Evolutionary conservation across 345 rosid genomes (phyloP), one percentile per base, ranked within the genome.

Genomic region (Turnera subulata): DNA sequence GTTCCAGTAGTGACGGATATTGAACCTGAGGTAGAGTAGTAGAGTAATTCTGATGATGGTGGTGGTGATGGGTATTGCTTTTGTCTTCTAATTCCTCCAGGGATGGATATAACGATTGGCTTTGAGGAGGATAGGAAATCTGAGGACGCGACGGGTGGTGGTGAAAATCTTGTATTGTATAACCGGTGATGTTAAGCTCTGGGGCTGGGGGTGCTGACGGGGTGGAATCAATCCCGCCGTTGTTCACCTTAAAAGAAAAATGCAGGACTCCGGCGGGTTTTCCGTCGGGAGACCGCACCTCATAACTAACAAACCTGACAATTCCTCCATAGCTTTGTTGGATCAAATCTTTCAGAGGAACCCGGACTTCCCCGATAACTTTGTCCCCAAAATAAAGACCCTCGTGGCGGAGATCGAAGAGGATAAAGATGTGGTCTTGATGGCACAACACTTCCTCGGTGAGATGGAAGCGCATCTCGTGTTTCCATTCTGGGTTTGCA

Each of bases 401-500:
- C 18, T 53, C 56, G 18, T 53, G 56, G 11, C 56, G 42, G 5
- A 53, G 15, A 53, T 53, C 56, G 1, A 53, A 53, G 16, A 29
- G 56, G 2, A 53, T 3, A 35, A 32, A 53, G 42, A 53, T 15
- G 18, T 12, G 16, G 33, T 53, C 56, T 13, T 24, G 2, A 33
- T 53, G 24, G 12, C n/a, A 23, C 10, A 33, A 19, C 16, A 40
- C 4, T 29, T 32, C 56, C 38, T 19, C 42, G 22, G 14, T 11
- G 40, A 53, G 56, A 53, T 53, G 42, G 37, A 53, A 53, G 6
- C 15, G 56, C 42, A 53, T 53, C 56, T 11, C 22, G 23, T 53
- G 42, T 29, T 53, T 53, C 56, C 56, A 53, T 0, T 53, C 56
- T 0, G 40, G 44, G 18, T 53, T 18, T 13, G 14, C 56, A 18